phyloP scores from a whole-genome alignment of 345 rosid genomes.

The Chamaenerion angustifolium region DNA sequence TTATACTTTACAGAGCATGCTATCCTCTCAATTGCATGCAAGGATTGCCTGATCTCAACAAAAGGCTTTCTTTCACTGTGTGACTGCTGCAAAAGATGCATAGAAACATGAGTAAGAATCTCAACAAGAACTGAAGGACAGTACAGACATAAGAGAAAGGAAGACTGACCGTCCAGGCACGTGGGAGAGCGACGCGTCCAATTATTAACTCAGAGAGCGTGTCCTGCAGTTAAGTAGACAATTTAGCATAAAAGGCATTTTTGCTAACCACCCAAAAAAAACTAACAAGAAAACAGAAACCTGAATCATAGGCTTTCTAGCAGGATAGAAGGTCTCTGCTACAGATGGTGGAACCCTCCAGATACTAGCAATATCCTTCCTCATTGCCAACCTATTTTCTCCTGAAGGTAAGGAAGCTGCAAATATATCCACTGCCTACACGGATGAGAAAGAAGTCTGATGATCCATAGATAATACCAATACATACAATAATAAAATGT shows the following conservation, averaged over 20 bases:
- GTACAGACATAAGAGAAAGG: constrained; percentile 20
- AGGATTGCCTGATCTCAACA: constrained; percentile 65
- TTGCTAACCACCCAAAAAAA: not conserved
- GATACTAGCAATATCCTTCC: constrained; percentile 43
- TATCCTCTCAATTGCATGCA: constrained; percentile 64
- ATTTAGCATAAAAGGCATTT: constrained; percentile 3
- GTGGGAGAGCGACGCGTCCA: constrained; percentile 62
- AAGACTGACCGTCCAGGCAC: constrained; percentile 16
- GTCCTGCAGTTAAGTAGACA: constrained; percentile 35
- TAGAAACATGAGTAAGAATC: constrained; percentile 12
- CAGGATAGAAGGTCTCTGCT: constrained; percentile 27
- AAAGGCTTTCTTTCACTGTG: constrained; percentile 35
- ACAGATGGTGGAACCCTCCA: constrained; percentile 45
- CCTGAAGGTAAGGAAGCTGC: constrained; percentile 39
- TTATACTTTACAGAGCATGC: constrained; percentile 73
- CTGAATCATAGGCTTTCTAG: constrained; percentile 63
- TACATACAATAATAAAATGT: not conserved
- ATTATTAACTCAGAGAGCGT: constrained; percentile 32
- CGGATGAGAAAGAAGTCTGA: constrained; percentile 9
- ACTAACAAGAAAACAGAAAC: constrained; percentile 18
- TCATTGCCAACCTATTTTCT: constrained; percentile 33
- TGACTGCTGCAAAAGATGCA: constrained; percentile 41
- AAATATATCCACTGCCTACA: constrained; percentile 75
- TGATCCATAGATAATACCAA: constrained; percentile 4
- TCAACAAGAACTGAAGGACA: constrained; percentile 5